Conservation (phyloP, 2,329 filamentous ascomycete species). For the Trichoderma sp. region DNA sequence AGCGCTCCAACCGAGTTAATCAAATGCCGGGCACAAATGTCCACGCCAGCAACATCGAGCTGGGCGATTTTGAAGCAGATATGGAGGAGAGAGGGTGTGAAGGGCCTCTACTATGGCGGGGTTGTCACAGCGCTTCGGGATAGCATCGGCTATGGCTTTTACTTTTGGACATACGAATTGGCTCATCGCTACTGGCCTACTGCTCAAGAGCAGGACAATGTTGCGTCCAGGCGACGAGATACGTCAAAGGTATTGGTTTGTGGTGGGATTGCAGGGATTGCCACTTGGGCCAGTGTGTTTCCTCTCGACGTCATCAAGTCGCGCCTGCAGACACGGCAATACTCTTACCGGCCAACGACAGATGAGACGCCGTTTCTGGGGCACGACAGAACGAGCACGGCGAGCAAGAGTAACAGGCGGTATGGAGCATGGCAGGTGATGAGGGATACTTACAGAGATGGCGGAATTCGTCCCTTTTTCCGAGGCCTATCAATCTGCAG, state of each 20-base stretch:
- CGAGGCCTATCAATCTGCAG: conserved; percentile 78
- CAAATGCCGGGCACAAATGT: conserved; percentile 82
- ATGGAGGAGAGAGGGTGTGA: conserved; percentile 54
- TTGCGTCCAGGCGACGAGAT: conserved; percentile 37
- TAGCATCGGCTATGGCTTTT: conserved; percentile 93
- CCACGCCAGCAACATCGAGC: conserved; percentile 49
- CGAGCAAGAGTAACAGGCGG: conserved; percentile 29
- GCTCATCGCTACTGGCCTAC: conserved; percentile 58
- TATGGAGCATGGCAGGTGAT: conserved; percentile 62
- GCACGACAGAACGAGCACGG: conserved; percentile 9
- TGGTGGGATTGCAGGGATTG: conserved; percentile 81
- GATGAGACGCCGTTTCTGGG: background rate
- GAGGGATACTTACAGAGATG: conserved; percentile 61
- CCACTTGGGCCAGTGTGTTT: conserved; percentile 88
- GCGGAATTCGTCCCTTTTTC: conserved; percentile 65
- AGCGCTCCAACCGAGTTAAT: conserved; percentile 87
- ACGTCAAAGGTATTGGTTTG: conserved; percentile 71
- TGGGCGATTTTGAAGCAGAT: conserved; percentile 64
- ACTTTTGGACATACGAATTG: conserved; percentile 91
- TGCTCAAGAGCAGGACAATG: conserved; percentile 22
- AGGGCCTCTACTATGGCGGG: conserved; percentile 79
- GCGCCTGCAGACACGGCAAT: conserved; percentile 73
- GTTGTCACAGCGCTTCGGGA: conserved; percentile 78
- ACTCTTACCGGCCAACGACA: conserved; percentile 6
- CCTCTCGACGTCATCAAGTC: conserved; percentile 93